These are phyloP conservation scores for Zarea fungicola DNA, from an alignment of 2,329 filamentous ascomycete genomes.

Conservation along the genomic window DNA sequence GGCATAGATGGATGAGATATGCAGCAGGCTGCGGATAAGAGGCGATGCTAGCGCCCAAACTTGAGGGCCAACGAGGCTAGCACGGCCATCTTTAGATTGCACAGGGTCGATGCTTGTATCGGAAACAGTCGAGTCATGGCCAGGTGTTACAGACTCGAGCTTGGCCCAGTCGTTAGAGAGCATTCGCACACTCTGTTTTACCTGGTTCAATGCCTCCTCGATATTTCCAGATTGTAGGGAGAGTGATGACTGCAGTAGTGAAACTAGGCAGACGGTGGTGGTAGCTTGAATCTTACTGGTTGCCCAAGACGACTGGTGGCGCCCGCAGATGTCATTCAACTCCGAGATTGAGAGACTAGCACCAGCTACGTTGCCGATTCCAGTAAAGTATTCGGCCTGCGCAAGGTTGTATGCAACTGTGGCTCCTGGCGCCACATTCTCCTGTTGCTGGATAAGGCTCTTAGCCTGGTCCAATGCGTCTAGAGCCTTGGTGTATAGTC, in stretches of 20 bases:
- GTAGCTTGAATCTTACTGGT: conserved; percentile 29
- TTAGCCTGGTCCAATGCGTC: conserved; percentile 54
- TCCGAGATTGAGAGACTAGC: conserved; percentile 35
- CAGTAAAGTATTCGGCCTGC: conserved; percentile 68
- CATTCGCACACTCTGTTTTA: conserved; percentile 52
- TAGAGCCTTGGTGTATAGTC: conserved; percentile 45
- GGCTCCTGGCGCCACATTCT: conserved; percentile 32
- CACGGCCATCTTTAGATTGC: conserved; percentile 17
- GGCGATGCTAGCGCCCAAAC: conserved; percentile 78
- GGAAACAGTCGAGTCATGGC: conserved; percentile 26
- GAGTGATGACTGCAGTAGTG: conserved; percentile 59
- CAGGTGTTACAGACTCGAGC: conserved; percentile 33
- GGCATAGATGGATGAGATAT: conserved; percentile 72
- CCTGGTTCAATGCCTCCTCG: conserved; percentile 51
- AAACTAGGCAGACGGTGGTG: conserved; percentile 25
- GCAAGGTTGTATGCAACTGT: conserved; percentile 53
- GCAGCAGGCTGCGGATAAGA: conserved; percentile 64
- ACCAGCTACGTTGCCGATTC: conserved; percentile 59
- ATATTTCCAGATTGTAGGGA: conserved; percentile 57
- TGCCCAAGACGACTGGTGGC: conserved; percentile 28
- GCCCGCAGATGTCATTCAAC: conserved; percentile 32
- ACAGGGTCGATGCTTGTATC: conserved; percentile 25
- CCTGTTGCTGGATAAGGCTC: conserved; percentile 35
- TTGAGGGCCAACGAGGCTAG: conserved; percentile 41
- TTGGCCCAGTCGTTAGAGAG: conserved; percentile 52